Evolutionary conservation across 495 filamentous ascomycete species (phyloP).

Genomic region (Penicillium tannophilum): DNA sequence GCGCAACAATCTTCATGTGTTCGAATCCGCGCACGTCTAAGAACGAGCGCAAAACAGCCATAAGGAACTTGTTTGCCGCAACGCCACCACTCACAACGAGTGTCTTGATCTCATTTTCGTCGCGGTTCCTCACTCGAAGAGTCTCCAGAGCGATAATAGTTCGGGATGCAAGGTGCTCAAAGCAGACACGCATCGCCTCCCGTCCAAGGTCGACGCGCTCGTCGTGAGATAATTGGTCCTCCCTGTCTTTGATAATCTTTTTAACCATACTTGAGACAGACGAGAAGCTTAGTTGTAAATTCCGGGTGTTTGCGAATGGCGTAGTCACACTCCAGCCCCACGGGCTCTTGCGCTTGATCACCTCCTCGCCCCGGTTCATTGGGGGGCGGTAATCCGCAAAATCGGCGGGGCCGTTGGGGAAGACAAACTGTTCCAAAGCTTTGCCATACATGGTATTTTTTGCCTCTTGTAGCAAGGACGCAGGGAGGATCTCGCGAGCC

Average conservation of each 20-base stretch:
- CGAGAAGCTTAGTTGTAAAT: slow-evolving; percentile 65
- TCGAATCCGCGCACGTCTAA: slow-evolving; percentile 65
- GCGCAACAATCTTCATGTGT: slow-evolving; percentile 66
- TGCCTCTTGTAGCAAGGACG: slow-evolving; percentile 40
- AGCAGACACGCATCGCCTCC: slow-evolving; percentile 74
- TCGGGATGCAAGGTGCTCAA: slow-evolving; percentile 81
- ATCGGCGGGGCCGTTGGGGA: slow-evolving; percentile 53
- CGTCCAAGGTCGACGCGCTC: slow-evolving; percentile 68
- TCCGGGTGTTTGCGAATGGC: slow-evolving; percentile 53
- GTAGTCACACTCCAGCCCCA: slow-evolving; percentile 62
- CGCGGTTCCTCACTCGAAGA: slow-evolving; percentile 28
- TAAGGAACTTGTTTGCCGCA: slow-evolving; percentile 77
- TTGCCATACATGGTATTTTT: slow-evolving; percentile 75
- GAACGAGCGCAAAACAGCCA: slow-evolving; percentile 62
- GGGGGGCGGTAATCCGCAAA: slow-evolving; percentile 62
- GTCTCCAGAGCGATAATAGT: slow-evolving; percentile 65
- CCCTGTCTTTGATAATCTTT: slow-evolving; percentile 40
- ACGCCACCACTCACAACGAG: slow-evolving; percentile 90
- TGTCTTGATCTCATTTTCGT: slow-evolving; percentile 47
- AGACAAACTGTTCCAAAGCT: slow-evolving; percentile 70
- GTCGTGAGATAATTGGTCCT: slow-evolving; percentile 21
- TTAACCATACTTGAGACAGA: slow-evolving; percentile 59
- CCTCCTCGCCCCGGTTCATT: slow-evolving; percentile 52
- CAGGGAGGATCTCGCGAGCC: slow-evolving; percentile 71
- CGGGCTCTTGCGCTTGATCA: slow-evolving; percentile 37